A percentile compares a stretch with the other conserved stretches of the same genome.
Conservation (phyloP, 2,329 filamentous ascomycete species). For the Talaromyces verruculosus region DNA sequence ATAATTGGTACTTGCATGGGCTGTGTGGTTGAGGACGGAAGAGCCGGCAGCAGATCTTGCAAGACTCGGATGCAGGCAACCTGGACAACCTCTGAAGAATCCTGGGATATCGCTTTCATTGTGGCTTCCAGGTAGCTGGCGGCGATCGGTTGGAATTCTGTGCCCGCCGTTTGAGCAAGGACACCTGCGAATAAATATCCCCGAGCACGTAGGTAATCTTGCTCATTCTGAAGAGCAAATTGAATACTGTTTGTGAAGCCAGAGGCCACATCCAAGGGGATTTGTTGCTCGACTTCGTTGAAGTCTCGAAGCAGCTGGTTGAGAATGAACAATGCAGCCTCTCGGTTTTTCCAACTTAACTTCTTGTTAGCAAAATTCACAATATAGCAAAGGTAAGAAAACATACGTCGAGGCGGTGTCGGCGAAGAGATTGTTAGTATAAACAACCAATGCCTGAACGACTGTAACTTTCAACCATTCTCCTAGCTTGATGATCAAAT, state of each 20-base stretch:
- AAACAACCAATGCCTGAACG: constrained; percentile 73
- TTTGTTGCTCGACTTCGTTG: constrained; percentile 69
- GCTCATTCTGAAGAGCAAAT: constrained; percentile 67
- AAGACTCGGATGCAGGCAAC: constrained; percentile 87
- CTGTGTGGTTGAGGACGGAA: constrained; percentile 52
- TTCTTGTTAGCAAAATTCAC: not conserved
- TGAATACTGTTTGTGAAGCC: constrained; percentile 79
- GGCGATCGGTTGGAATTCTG: constrained; percentile 49
- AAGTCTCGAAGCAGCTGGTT: constrained; percentile 84
- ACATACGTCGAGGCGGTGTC: constrained; percentile 40
- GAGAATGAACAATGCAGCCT: constrained; percentile 80
- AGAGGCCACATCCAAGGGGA: constrained; percentile 67
- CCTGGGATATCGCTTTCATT: constrained; percentile 71
- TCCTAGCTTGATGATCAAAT: constrained; percentile 86
- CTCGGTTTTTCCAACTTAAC: constrained; percentile 65
- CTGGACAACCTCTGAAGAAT: constrained; percentile 83
- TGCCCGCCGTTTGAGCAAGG: constrained; percentile 67
- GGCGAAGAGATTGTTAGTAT: constrained; percentile 72
- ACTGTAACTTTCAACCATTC: constrained; percentile 80
- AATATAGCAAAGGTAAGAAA: not conserved
- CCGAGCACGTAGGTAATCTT: constrained; percentile 78
- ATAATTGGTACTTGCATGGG: constrained; percentile 63
- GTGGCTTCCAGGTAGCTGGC: constrained; percentile 55
- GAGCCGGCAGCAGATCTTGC: constrained; percentile 63
- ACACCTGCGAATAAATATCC: constrained; percentile 84